Conservation (phyloP, 2,329 filamentous ascomycete species). For the Fusarium musae region DNA sequence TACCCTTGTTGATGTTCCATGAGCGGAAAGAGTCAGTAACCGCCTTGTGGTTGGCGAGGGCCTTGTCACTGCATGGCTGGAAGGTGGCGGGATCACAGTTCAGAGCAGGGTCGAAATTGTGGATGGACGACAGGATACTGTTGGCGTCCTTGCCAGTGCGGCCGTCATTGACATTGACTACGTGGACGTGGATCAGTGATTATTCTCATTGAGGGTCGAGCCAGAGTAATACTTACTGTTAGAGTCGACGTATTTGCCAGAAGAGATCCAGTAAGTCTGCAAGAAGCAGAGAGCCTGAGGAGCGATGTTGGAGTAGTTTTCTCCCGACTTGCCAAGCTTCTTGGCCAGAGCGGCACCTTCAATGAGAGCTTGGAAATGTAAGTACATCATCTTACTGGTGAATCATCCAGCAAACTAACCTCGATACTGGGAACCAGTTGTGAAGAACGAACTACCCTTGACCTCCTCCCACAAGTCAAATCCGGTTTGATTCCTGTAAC, state of each 20-base stretch:
- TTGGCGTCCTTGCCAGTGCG: slow-evolving; percentile 79
- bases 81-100: slow-evolving; percentile 77
- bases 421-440: slow-evolving; percentile 74
- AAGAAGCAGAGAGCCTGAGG: slow-evolving; percentile 79
- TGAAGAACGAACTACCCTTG: slow-evolving; percentile 82
- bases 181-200: background rate
- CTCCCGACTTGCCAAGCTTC: slow-evolving; percentile 69
- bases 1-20: slow-evolving; percentile 76
- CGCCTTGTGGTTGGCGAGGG: slow-evolving; percentile 80
- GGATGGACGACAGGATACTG: slow-evolving; percentile 73
- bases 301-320: slow-evolving; percentile 70
- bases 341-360: slow-evolving; percentile 75
- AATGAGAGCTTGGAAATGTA: slow-evolving; percentile 58
- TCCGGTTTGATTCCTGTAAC: slow-evolving; percentile 62
- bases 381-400: background rate
- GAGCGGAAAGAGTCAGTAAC: slow-evolving; percentile 81
- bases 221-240: slow-evolving; percentile 63
- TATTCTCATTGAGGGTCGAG: no score
- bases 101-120: slow-evolving; percentile 74
- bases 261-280: slow-evolving; percentile 76
- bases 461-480: slow-evolving; percentile 91
- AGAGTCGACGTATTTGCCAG: slow-evolving; percentile 70
- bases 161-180: slow-evolving; percentile 67
- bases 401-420: slow-evolving; percentile 50
- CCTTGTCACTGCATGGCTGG: slow-evolving; percentile 78